Conservation (phyloP, 1,139 yeast genomes). For the Debaryomycetaceae sp. region DNA sequence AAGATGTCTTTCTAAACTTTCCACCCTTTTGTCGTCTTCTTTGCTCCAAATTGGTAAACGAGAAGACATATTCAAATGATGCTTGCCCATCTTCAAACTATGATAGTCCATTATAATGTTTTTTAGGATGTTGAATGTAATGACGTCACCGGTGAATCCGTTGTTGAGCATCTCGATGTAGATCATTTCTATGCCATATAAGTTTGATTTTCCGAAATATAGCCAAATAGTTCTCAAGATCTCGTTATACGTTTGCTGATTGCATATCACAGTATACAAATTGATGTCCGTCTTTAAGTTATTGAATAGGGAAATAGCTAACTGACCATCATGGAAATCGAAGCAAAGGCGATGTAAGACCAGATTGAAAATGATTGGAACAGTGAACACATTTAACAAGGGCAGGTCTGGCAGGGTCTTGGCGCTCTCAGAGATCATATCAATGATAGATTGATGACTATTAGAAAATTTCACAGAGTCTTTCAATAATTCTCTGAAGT, state of each 20-base stretch:
- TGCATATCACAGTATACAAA: constrained; percentile 34
- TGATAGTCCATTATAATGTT: constrained; percentile 36
- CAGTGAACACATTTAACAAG: constrained; percentile 28
- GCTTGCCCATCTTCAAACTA: constrained; percentile 29
- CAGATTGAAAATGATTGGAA: constrained; percentile 37
- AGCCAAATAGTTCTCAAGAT: constrained; percentile 37
- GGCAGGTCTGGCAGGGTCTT: constrained; percentile 21
- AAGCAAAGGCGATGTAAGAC: constrained; percentile 22
- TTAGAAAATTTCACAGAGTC: constrained; percentile 10
- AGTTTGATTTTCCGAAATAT: constrained; percentile 33
- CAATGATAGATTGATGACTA: constrained; percentile 16
- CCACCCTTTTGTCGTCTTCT: constrained; percentile 35
- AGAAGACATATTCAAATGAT: constrained; percentile 11
- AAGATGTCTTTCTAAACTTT: constrained; percentile 22
- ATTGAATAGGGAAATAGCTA: constrained; percentile 36
- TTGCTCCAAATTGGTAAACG: constrained; percentile 31
- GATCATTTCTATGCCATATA: constrained; percentile 33
- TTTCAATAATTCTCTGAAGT: constrained; percentile 11
- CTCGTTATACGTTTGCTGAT: constrained; percentile 43
- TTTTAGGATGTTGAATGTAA: constrained; percentile 35
- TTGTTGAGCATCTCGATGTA: constrained; percentile 39
- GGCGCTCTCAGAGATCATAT: constrained; percentile 12
- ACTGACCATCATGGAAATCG: constrained; percentile 33
- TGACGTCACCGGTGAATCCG: constrained; percentile 38
- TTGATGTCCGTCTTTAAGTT: constrained; percentile 29